Evolutionary conservation across 2,329 filamentous ascomycete genomes (phyloP), one percentile per base, ranked within the genome.

Genomic region (Diaporthe capsici): DNA sequence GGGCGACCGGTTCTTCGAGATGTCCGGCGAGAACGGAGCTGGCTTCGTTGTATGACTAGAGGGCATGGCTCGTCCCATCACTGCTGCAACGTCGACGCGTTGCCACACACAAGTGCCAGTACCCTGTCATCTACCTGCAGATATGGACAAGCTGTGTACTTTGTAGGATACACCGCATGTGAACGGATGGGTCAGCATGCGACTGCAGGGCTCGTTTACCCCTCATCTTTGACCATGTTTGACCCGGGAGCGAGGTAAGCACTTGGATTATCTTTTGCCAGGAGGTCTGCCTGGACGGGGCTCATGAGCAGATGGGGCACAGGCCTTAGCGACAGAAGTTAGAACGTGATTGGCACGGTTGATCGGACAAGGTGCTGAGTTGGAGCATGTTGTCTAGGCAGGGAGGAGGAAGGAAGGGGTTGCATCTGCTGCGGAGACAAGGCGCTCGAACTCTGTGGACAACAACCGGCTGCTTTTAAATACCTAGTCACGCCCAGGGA

Each of bases 161-260:
- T 68, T 28, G 15, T 34, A 28, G 37, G 72, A 49, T 51, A 47
- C 60, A 44, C 31, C 55, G 25, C 44, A 63, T 37, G 42, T 65
- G 61, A 51, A 42, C 37, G 42, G 57, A 44, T 55, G 39, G 71
- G 31, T 70, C 51, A 31, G 63, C 42, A 63, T 70, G 51, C 53
- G 37, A 42, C 31, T 63, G 65, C 47, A 68, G 47, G 65, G 47
- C 47, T 8, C 25, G 22, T 67, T 71, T 74, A 76, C 75, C 75
- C 75, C 72, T 76, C 72, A 76, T 49, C 75, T 58, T 71, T 65
- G 75, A 65, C 65, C 72, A 74, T 49, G 72, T 42, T 71, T 65
- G 75, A 65, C 65, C 49, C 37, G 65, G 34, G 65, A 39, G 65
- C 65, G 25, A 55, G 65, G 65, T 70, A 55, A 70, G 65, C 65